Evolutionary conservation across 164 flowering plant species (phyloP).

Genomic region (Stephania japonica): DNA sequence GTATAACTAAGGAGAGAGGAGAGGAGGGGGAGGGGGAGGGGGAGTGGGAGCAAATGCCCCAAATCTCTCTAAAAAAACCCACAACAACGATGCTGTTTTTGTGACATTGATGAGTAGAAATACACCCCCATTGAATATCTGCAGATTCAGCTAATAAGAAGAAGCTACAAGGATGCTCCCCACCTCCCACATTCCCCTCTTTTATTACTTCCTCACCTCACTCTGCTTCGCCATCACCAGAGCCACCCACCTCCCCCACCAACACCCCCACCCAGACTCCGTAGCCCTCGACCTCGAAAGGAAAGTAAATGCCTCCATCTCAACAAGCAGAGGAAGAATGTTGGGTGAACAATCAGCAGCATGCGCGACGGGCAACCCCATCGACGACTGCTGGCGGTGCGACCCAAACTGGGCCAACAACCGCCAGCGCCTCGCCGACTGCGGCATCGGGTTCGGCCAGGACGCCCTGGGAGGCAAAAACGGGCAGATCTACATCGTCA

Average conservation of each 20-base stretch:
- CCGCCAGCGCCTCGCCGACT: constrained; percentile 70
- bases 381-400: constrained; percentile 84
- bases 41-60: not conserved
- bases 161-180: constrained; percentile 21
- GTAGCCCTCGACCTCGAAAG: constrained; percentile 51
- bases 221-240: constrained; percentile 1
- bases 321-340: constrained; percentile 29
- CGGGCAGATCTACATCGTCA: constrained; percentile 67
- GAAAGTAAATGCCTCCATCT: constrained; percentile 42
- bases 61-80: too few relatives aligned
- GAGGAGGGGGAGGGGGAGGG: not conserved
- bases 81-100: not conserved
- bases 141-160: too few relatives aligned
- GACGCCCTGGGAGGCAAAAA: constrained; percentile 63
- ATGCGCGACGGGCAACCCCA: constrained; percentile 64
- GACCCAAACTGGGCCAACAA: constrained; percentile 57
- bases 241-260: constrained; percentile 55
- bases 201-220: constrained; percentile 14
- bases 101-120: not conserved
- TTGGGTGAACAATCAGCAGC: constrained; percentile 26
- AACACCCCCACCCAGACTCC: constrained; percentile 61
- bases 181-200: constrained; percentile 30
- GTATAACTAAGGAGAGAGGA: not conserved
- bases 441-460: constrained; percentile 66
- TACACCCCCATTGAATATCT: too few relatives aligned